phyloP scores from a whole-genome alignment of 495 filamentous ascomycete species.

The Penicillium macrosclerotiorum region DNA sequence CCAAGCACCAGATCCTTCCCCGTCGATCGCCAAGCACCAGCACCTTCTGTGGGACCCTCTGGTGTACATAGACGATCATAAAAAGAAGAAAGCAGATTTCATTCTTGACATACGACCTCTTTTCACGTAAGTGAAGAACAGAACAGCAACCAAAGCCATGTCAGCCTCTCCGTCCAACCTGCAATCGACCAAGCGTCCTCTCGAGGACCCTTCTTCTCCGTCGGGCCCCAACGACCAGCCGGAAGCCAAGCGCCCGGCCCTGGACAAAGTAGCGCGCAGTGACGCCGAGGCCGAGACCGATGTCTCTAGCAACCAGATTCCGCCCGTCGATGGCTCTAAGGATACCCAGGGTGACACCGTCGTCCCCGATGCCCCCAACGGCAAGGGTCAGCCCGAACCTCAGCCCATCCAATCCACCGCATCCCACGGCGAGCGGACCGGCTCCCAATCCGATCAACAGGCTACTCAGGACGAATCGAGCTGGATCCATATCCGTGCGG shows the following conservation, averaged over 20 bases:
- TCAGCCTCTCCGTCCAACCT: conserved; percentile 61
- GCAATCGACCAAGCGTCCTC: conserved; percentile 82
- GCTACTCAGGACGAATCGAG: conserved; percentile 78
- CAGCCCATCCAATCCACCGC: conserved; percentile 68
- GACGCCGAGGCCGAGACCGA: conserved; percentile 52
- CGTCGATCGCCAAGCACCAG: conserved; percentile 63
- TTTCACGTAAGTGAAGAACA: conserved; percentile 42
- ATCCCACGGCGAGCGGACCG: conserved; percentile 52
- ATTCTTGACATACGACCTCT: conserved; percentile 44
- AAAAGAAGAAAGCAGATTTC: conserved; percentile 41
- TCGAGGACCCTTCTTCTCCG: conserved; percentile 94
- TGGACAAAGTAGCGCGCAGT: conserved; percentile 79
- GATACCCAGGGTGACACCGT: conserved; percentile 62
- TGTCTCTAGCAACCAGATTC: conserved; percentile 44
- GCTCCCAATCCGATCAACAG: conserved; percentile 50
- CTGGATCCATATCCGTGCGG: conserved; percentile 95
- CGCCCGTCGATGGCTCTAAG: conserved; percentile 39
- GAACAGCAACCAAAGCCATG: conserved; percentile 45
- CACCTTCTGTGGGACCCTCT: conserved; percentile 85
- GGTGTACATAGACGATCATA: conserved; percentile 85
- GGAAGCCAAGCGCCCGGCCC: conserved; percentile 92
- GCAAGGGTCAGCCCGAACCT: conserved; percentile 45
- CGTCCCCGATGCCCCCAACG: conserved; percentile 69
- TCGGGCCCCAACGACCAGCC: conserved; percentile 88
- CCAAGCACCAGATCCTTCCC: conserved; percentile 47